A percentile compares a stretch with the other conserved stretches of the same genome.
phyloP scores from a whole-genome alignment of 2,329 filamentous ascomycete genomes.

The Didymella keratinophila region DNA sequence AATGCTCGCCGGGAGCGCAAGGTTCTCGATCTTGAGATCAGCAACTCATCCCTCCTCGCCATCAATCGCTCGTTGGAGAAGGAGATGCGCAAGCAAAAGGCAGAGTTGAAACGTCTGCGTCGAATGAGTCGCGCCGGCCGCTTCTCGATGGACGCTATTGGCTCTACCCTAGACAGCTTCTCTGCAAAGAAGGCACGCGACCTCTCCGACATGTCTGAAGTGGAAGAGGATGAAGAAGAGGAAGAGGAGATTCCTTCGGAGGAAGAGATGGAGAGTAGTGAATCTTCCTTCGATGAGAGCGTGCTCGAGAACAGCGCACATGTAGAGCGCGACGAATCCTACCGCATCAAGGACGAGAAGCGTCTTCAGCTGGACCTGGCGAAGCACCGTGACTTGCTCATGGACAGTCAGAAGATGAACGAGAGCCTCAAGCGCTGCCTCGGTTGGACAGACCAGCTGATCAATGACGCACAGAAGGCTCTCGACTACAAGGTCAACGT shows the following conservation, averaged over 20 bases:
- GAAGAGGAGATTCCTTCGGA: slow-evolving; percentile 52
- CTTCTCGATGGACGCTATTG: slow-evolving; percentile 66
- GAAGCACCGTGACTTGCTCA: slow-evolving; percentile 86
- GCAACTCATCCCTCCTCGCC: slow-evolving; percentile 90
- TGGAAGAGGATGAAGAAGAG: slow-evolving; percentile 45
- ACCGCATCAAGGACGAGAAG: slow-evolving; percentile 79
- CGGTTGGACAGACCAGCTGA: slow-evolving; percentile 87
- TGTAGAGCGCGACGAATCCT: slow-evolving; percentile 55
- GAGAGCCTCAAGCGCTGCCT: slow-evolving; percentile 90
- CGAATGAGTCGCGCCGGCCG: slow-evolving; percentile 84
- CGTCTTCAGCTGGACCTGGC: slow-evolving; percentile 83
- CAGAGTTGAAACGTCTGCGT: slow-evolving; percentile 84
- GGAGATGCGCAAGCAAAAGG: slow-evolving; percentile 88
- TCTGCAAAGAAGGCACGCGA: slow-evolving; percentile 44
- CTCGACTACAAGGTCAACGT: slow-evolving; percentile 81
- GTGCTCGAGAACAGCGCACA: slow-evolving; percentile 53
- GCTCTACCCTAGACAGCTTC: slow-evolving; percentile 56
- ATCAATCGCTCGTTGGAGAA: slow-evolving; percentile 94
- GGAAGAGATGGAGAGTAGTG: slow-evolving; percentile 57
- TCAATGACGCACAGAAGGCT: slow-evolving; percentile 86
- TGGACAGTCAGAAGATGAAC: slow-evolving; percentile 94
- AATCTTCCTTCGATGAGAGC: slow-evolving; percentile 62
- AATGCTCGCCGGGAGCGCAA: slow-evolving; percentile 92
- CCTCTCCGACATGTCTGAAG: slow-evolving; percentile 50
- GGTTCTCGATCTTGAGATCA: slow-evolving; percentile 95